Base-by-base conservation (phyloP, 2,329 filamentous ascomycete species). In the Aspergillus caelatus region DNA sequence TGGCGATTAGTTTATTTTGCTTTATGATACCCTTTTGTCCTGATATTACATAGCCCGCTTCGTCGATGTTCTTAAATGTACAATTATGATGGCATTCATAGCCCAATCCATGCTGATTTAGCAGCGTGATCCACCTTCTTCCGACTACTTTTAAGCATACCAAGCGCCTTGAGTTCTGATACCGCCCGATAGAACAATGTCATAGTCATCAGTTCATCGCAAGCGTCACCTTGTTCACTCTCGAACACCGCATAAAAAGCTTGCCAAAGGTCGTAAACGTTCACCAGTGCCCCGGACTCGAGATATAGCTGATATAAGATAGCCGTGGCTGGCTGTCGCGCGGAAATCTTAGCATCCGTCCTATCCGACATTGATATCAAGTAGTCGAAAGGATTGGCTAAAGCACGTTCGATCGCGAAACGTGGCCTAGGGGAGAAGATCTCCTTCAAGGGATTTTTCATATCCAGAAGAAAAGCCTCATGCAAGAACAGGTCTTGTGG, bases 121-220 rank as follows among this genome's bases (percentile, higher is more conserved):
- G 92, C 89, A 69, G 98, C 82, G 79, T 98, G 94, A 75, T 98
- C 95, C 28, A 89, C 88, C 83, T 96, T 97, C 83, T 94, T 97
- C 79, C 90, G 91, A 73, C 91, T 98, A 65, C 86, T 85, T 81
- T 95, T 97, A 65, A 98, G 85, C 79, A 97, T 90, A 9, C 95
- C 95, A 72, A 99, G 83, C 60, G 89, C 87, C 76, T 89, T 90
- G 75, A 99, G 78, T 77, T 99, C 95, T 0, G 94, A 92, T 66
- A 98, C 78, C 6, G 87, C 91, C 65, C 89, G 86, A 77, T 97
- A 97, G 78, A 98, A 99, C 63, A 91, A 80, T 48, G 93, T 88
- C 79, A 93, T 83, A 41, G 75, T 69, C 59, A 75, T 70, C 14
- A 72, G 71, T 56, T 78, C 74, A 60, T 79, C 71, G 28, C 68